Evolutionary conservation across 768 basidiomycete species (phyloP).

Genomic region (Mycena capillaripes): DNA sequence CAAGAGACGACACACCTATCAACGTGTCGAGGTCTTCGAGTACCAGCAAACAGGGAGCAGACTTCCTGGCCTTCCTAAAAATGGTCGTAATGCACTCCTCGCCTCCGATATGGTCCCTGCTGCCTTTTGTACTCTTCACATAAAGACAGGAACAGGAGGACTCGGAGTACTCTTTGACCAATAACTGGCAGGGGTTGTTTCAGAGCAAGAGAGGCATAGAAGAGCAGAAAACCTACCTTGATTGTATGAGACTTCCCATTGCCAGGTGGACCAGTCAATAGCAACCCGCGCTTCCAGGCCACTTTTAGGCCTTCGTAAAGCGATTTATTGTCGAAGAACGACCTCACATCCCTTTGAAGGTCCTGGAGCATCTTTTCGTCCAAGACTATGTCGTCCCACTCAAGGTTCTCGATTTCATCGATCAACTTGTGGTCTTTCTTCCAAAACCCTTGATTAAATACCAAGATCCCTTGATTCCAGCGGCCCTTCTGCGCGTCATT

Average conservation of each 20-base stretch:
- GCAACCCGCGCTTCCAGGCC: conserved; percentile 16
- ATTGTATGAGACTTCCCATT: too few relatives aligned
- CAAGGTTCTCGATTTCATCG: not conserved
- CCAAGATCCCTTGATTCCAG: not conserved
- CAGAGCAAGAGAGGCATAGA: conserved; percentile 14
- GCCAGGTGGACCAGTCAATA: too few relatives aligned
- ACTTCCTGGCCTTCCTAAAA: conserved; percentile 10
- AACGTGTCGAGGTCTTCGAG: conserved; percentile 12
- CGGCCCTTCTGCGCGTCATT: not conserved
- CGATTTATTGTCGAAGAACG: not conserved
- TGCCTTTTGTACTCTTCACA: conserved; percentile 14
- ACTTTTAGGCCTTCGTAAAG: conserved; percentile 12
- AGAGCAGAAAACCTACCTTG: not conserved
- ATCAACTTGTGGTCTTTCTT: not conserved
- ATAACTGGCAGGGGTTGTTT: conserved; percentile 8
- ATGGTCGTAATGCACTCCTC: conserved; percentile 5
- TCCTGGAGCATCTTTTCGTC: not conserved
- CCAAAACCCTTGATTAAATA: conserved; percentile 13
- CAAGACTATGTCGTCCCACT: conserved; percentile 7
- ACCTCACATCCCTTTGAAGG: not conserved
- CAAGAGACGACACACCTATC: conserved; percentile 9
- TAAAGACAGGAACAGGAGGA: not conserved
- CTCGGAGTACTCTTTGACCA: conserved; percentile 1
- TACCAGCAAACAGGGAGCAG: conserved; percentile 15
- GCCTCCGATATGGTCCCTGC: not conserved